Evolutionary conservation across 2,329 filamentous ascomycete species (phyloP).

Genomic region (Penicillium decumbens): DNA sequence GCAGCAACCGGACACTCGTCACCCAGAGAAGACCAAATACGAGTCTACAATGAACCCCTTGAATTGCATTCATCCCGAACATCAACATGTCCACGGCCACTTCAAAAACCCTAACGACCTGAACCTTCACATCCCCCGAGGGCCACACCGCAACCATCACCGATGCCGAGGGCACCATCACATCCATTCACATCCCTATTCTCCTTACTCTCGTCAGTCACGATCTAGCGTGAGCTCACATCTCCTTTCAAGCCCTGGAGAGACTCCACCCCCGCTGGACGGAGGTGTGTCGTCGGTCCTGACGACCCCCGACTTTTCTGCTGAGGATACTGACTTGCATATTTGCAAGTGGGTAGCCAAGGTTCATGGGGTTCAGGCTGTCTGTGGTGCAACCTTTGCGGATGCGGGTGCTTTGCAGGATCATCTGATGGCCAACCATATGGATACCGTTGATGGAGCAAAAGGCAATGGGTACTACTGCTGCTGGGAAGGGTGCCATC

Average conservation of each 20-base stretch:
- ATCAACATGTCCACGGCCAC: slow-evolving; percentile 27
- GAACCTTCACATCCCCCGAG: slow-evolving; percentile 18
- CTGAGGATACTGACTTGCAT: slow-evolving; percentile 32
- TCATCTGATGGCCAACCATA: slow-evolving; percentile 37
- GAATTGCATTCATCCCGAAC: slow-evolving; percentile 35
- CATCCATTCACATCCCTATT: slow-evolving; percentile 32
- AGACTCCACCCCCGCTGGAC: slow-evolving; percentile 37
- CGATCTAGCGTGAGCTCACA: slow-evolving; percentile 38
- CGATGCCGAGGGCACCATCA: slow-evolving; percentile 33
- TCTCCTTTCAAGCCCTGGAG: slow-evolving; percentile 34
- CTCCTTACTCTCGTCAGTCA: slow-evolving; percentile 34
- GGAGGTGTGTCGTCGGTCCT: slow-evolving; percentile 32
- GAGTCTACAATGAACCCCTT: slow-evolving; percentile 21
- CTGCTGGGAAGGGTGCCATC: slow-evolving; percentile 42
- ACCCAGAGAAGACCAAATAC: slow-evolving; percentile 22
- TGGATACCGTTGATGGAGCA: slow-evolving; percentile 35
- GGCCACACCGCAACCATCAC: slow-evolving; percentile 34
- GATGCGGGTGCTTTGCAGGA: slow-evolving; percentile 38
- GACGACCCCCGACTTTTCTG: slow-evolving; percentile 34
- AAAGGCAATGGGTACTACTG: slow-evolving; percentile 44
- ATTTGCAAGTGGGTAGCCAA: slow-evolving; percentile 37
- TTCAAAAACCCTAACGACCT: slow-evolving; percentile 29
- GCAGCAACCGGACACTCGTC: slow-evolving; percentile 10
- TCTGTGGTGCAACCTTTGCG: slow-evolving; percentile 36
- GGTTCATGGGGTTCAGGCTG: slow-evolving; percentile 24